Conservation (phyloP, 2,329 filamentous ascomycete species). For the Aureobasidium vineae region DNA sequence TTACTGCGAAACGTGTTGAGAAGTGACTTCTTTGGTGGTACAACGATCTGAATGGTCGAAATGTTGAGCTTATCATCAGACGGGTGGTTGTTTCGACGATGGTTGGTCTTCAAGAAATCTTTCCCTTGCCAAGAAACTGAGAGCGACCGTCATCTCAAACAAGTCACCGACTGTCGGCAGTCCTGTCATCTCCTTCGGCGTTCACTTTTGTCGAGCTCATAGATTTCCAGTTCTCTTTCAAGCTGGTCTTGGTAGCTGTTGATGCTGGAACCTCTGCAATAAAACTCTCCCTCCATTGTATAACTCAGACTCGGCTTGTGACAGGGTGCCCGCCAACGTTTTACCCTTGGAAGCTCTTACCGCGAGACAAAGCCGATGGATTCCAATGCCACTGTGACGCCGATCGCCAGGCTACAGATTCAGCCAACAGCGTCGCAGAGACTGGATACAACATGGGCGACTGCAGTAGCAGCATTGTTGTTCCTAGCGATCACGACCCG, state of each 20-base stretch:
- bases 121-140: slow-evolving; percentile 7
- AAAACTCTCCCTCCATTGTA: background rate
- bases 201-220: no score
- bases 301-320: background rate
- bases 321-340: background rate
- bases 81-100: background rate
- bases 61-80: slow-evolving; percentile 7
- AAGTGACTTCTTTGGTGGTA: background rate
- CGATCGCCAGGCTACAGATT: background rate
- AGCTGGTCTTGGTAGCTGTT: background rate
- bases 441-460: background rate
- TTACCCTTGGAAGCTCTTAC: background rate
- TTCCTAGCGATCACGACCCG: slow-evolving; percentile 26
- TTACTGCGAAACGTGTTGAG: background rate
- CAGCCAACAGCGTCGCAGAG: background rate
- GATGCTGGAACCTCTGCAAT: background rate
- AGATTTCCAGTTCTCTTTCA: background rate
- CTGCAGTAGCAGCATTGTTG: background rate
- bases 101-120: slow-evolving; percentile 16
- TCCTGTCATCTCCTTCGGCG: background rate
- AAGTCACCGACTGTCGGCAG: background rate
- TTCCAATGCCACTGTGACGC: background rate
- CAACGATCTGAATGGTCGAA: background rate
- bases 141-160: background rate
- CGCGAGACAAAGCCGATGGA: background rate